Base-by-base conservation (phyloP, 2,329 filamentous ascomycete genomes). In the Davidsoniella australis region DNA sequence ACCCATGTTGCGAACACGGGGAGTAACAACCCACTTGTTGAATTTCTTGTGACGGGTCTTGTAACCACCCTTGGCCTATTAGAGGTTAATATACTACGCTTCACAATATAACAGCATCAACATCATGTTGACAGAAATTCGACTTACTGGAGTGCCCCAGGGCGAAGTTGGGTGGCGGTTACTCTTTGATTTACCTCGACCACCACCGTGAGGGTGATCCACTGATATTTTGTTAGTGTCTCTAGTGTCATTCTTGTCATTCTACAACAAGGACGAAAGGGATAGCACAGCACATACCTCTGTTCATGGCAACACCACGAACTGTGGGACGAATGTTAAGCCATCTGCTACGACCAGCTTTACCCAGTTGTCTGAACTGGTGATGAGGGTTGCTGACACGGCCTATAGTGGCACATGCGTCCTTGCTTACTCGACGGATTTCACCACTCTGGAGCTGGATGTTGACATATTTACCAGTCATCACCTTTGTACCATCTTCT, bases 171-270 rank as follows among this genome's bases (percentile, higher is more conserved):
- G 91, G 62, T 94, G 75, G 54, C 88, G 79, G 63, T 95, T 94
- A 78, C 91, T 87, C 85, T 98, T 98, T 51, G 87, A 95, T 70
- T 98, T 98, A 70, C 91, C 91, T 73, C 93, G 79, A 67, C 91
- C 91, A 83, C 91, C 91, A 76, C 91, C 91, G 65, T 98, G 91
- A 61, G 91, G 91, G 73, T 98, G 91, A 61, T 98, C 91, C 59
- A 80, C 84, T 78, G 59, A 41, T 54, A 46, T 26, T 14, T 18
- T 18, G 24, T 49, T 45, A 49, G 48, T 38, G 36, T 29, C 36
- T 50, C 24, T 40, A n/a, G 14, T 47, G 17, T 40, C 20, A 39
- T 16, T 14, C 23, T 38, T 47, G 17, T 40, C 20, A 39, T 16
- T 14, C 23, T 38, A 17, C 17, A 38, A 18, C n/a, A 2, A 23